Base-by-base conservation (phyloP, 2,329 filamentous ascomycete genomes). In the Akanthomyces muscarius region DNA sequence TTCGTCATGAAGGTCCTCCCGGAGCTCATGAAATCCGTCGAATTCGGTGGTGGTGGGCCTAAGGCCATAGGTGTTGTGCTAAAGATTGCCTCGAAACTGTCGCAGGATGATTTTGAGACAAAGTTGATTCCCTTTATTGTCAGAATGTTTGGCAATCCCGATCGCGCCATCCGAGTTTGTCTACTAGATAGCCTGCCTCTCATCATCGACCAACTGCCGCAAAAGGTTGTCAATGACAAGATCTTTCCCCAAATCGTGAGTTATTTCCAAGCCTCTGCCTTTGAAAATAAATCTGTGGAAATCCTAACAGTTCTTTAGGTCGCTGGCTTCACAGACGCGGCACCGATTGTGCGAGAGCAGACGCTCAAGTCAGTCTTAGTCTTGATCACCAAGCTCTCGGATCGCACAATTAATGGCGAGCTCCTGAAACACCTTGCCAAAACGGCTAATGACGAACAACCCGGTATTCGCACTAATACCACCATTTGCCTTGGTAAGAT, bases 401-500 rank as follows among this genome's bases (percentile, higher is more conserved):
- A 99, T 70, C 87, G 95, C 44, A 90, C 90, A 8, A 89, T 98
- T 69, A 99, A 99, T 68, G 94, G 95, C 61, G 95, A 99, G 69
- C 82, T 99, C 13, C 80, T 99, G 25, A 90, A 90, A 69, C 89
- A 96, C 71, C 83, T 99, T 33, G 95, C 95, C 50, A 97, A 96
- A 74, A 97, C 94, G 1, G 92, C 95, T 52, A 99, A 98, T 69
- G 95, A 99, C 66, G 95, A 98, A 70, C 94, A 99, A 71, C 92
- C 95, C 1, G 95, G 95, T 0, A 99, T 99, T 67, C 86, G 95
- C 65, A 99, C 95, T 10, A 99, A 99, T 73, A 99, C 95, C 0
- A 99, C 95, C 1, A 99, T 99, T 62, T 98, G 94, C 72, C 78
- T 99, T 0, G 95, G 95, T 25, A 98, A 97, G 72, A 97, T 99